Evolutionary conservation across 192 early-diverging fungal genomes (phyloP).

Genomic region (Backusella parvicylindrica): DNA sequence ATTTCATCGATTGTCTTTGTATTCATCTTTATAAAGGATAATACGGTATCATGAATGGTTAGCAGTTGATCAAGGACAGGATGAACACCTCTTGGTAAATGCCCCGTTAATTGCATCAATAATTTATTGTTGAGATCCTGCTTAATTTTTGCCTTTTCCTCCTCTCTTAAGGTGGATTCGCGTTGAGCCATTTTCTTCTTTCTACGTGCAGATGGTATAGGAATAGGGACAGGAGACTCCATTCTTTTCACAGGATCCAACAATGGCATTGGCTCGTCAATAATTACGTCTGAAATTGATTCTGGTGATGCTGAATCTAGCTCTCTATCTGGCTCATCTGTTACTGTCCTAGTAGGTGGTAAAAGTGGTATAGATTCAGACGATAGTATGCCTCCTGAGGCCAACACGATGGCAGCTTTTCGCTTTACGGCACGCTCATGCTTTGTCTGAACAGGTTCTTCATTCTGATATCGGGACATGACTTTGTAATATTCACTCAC

Average conservation of each 20-base stretch:
- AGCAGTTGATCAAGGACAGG: slow-evolving; percentile 28
- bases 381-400: slow-evolving; percentile 25
- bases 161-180: slow-evolving; percentile 24
- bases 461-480: slow-evolving; percentile 41
- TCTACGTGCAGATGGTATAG: slow-evolving; percentile 7
- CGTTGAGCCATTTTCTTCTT: slow-evolving; percentile 21
- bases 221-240: neutral
- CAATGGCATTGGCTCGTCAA: neutral
- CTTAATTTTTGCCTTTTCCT: slow-evolving; percentile 31
- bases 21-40: slow-evolving; percentile 28
- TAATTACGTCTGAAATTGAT: neutral
- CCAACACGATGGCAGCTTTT: slow-evolving; percentile 26
- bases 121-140: slow-evolving; percentile 21
- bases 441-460: slow-evolving; percentile 12
- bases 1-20: slow-evolving; percentile 19
- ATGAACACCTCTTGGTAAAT: slow-evolving; percentile 33
- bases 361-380: neutral
- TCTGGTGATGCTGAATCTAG: neutral
- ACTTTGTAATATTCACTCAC: slow-evolving; percentile 49
- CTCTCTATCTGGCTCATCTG: slow-evolving; percentile 21
- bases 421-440: slow-evolving; percentile 22
- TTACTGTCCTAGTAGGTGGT: neutral
- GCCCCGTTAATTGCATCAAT: slow-evolving; percentile 32
- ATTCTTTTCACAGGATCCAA: neutral
- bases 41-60: slow-evolving; percentile 23